Evolutionary conservation across 805 yeast species (phyloP), one percentile per base, ranked within the genome.

Genomic region (Candida ovalis): DNA sequence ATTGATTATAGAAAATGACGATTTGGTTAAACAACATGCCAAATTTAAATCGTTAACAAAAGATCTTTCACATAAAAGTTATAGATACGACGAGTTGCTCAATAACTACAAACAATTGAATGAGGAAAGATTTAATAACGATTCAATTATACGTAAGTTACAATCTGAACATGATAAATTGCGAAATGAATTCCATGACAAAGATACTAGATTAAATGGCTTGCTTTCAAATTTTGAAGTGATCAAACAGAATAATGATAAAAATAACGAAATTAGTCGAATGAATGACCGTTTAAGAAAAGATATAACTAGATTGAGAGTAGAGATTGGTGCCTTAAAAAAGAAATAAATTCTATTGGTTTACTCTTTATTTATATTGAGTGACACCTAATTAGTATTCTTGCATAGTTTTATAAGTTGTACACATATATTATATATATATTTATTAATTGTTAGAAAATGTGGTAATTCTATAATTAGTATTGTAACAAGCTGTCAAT

Each of bases 31-130:
- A 23, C 56, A 53, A 36, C 51, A 48, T 21, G 28, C 33, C 19
- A 58, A 57, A 18, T 33, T 28, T 9, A 44, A 49, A 18, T 52
- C 39, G 15, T 43, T 58, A 22, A 42, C 40, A 10, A 45, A 45
- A 33, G 61, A 59, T 37, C 43, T 52, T 23, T 44, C 42, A 22
- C 28, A 39, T 12, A 59, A 58, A 46, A 56, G 44, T 10, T 33
- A 27, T 1, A 53, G 46, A 27, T 66, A 65, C 44, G 57, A 55
- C 12, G 66, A 66, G 25, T 52, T 66, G n/a, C 48, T 62, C 19
- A 57, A 59, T 42, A 66, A 63, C 45, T 64, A 64, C 48, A 61
- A 64, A 42, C 69, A 66, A 49, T 43, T 65, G 43, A 66, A 63
- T 47, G 69, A 64, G 45, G 70, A 67, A 39, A 57, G 57, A 36